Evolutionary conservation across 2,329 filamentous ascomycete species (phyloP), one percentile per base, ranked within the genome.

Genomic region (Cryphonectria naterciae): DNA sequence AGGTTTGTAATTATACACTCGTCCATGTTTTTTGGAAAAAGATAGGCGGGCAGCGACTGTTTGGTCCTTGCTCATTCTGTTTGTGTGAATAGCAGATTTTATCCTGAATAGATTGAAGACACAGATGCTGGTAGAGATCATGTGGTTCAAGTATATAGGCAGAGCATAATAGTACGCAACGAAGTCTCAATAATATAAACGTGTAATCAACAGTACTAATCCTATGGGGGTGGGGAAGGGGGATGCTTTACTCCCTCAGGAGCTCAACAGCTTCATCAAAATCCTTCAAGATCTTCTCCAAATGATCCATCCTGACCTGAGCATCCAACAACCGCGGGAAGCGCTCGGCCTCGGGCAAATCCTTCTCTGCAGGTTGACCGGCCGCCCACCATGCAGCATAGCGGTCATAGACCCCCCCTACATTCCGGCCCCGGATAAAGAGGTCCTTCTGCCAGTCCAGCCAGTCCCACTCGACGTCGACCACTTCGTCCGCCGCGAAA

Each of bases 371-470:
- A 25, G 65, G 54, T 35, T 13, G 65, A 19, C 69, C 69, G 15
- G 15, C 28, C 32, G 58, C 39, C 69, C 58, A 65, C 69, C 65
- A 70, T 15, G 17, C 61, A 6, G 82, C 81, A 77, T 80, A 86
- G 0, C 83, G 82, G 75, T 87, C 85, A 77, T 86, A 87, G 13
- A 85, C 73, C 68, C 81, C 82, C 0, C 82, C 84, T 64, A 85
- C 83, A 73, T 82, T 82, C 68, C 80, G 78, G 25, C 54, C 8
- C 78, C 80, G 43, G 76, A 76, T 1, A 77, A 68, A 1, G 17
- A 84, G 73, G 5, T 78, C 74, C 41, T 80, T 79, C 73, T 79
- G 81, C 63, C 78, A 80, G 32, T 82, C 80, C 41, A 77, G 74
- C 72, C 79, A 82, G 8, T 77, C 76, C 58, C 77, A 76, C 19